Conservation (phyloP, 2,329 filamentous ascomycete species). For the Monilinia fructigena region DNA sequence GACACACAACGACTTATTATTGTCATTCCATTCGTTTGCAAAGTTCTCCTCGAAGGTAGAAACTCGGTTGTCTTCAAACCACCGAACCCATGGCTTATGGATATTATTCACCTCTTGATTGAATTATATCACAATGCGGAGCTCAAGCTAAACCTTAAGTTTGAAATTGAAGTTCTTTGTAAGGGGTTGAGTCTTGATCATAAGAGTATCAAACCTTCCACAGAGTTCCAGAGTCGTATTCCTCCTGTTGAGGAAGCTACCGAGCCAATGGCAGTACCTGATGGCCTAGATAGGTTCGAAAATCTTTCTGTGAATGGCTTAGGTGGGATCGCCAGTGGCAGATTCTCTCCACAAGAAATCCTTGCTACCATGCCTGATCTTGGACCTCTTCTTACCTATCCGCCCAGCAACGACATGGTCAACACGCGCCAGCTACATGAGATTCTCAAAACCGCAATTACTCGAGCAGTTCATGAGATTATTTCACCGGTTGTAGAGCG, state of each 20-base stretch:
- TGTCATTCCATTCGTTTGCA: slow-evolving; percentile 97
- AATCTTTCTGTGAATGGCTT: slow-evolving; percentile 76
- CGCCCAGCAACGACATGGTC: slow-evolving; percentile 76
- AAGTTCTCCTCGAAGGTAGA: slow-evolving; percentile 81
- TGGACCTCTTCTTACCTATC: slow-evolving; percentile 73
- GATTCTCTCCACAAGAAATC: slow-evolving; percentile 75
- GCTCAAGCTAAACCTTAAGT: slow-evolving; percentile 94
- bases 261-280: slow-evolving; percentile 52
- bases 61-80: slow-evolving; percentile 87
- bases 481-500: slow-evolving; percentile 96
- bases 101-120: slow-evolving; percentile 85
- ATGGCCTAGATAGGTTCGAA: slow-evolving; percentile 78
- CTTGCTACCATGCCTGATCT: slow-evolving; percentile 82
- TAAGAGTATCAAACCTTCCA: slow-evolving; percentile 84
- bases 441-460: slow-evolving; percentile 83
- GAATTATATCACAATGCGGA: slow-evolving; percentile 93
- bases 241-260: slow-evolving; percentile 60
- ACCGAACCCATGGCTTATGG: slow-evolving; percentile 97
- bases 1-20: slow-evolving; percentile 88
- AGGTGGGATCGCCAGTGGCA: slow-evolving; percentile 64
- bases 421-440: slow-evolving; percentile 65
- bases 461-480: slow-evolving; percentile 89
- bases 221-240: slow-evolving; percentile 76
- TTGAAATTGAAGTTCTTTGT: slow-evolving; percentile 97
- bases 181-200: slow-evolving; percentile 90